Evolutionary conservation across 768 basidiomycete genomes (phyloP).

Genomic region (Baorangia bicolor): DNA sequence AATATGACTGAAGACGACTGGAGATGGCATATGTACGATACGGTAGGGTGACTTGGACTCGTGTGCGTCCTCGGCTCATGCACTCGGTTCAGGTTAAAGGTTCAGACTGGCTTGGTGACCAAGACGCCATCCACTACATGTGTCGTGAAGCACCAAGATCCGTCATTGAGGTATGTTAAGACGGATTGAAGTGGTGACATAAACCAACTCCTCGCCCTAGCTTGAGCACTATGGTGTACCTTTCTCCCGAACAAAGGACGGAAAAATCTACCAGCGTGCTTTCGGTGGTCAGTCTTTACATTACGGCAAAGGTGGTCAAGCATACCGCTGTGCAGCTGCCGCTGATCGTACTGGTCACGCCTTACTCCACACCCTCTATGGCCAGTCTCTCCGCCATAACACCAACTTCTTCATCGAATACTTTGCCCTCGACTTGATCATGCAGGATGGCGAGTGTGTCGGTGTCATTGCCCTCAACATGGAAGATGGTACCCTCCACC

Average conservation of each 20-base stretch:
- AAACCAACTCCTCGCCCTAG: conserved; percentile 39
- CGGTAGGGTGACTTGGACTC: conserved; percentile 48
- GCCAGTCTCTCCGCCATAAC: conserved; percentile 97
- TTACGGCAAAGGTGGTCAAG: conserved; percentile 97
- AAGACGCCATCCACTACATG: conserved; percentile 99
- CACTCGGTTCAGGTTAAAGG: conserved; percentile 81
- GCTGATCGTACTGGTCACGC: conserved; percentile 99
- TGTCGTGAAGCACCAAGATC: conserved; percentile 93
- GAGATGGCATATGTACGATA: conserved; percentile 99
- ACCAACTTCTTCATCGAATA: conserved; percentile 99
- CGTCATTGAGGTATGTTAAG: conserved; percentile 74
- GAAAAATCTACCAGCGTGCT: conserved; percentile 99
- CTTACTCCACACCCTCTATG: conserved; percentile 97
- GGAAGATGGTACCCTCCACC: conserved; percentile 99
- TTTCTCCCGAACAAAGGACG: conserved; percentile 97
- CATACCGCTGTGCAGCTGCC: conserved; percentile 97
- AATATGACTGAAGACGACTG: conserved; percentile 99
- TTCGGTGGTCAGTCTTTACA: conserved; percentile 98
- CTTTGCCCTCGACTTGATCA: conserved; percentile 98
- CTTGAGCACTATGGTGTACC: conserved; percentile 98
- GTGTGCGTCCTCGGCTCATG: conserved; percentile 14
- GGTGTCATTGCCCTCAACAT: conserved; percentile 99
- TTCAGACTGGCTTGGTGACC: conserved; percentile 99
- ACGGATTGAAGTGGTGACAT: neutral
- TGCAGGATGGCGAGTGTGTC: conserved; percentile 98